Base-by-base conservation (phyloP, 495 filamentous ascomycete species). In the Viridothelium virens region DNA sequence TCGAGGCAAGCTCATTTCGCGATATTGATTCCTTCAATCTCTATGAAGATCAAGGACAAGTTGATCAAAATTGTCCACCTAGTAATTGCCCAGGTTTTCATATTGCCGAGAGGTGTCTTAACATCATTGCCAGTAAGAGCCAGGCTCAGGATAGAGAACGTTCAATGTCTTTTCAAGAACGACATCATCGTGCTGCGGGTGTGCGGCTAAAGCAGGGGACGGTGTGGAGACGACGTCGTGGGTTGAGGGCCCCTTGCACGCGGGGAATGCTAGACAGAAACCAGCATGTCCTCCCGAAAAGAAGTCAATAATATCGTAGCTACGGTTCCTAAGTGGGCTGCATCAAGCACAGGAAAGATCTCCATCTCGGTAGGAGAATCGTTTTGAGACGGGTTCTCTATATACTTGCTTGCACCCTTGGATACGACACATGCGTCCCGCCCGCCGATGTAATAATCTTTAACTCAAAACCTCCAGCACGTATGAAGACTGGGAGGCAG, bases 241-340 rank as follows among this genome's bases (percentile, higher is more conserved):
- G 14, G 53, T 59, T 2, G 31, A 59, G n/a, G 18, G 18, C 2
- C 53, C 53, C 53, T 18, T 59, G 53, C 33, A 36, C 53, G 53
- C 53, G 53, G 53, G 53, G 53, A 59, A 59, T 34, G 53, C 53
- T 59, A 59, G 5, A 31, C n/a, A 7, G 31, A 59, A 59, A 34
- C 3, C 5, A 36, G 53, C 53, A 59, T 33, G 53, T 59, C 53
- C 53, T 59, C 36, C 25, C 53, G 31, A 36, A 25, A 25, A 25
- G 1, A 14, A 11, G 25, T 36, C 7, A 11, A 34, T 7, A 33
- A 59, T 7, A 7, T 59, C 18, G 25, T 25, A 25, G 25, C 25
- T 25, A 0, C 25, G 25, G 25, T 1, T 25, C 25, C 25, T 25
- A 25, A 25, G 0, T 25, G 25, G 1, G 25, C 25, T 0, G 25